phyloP scores from a whole-genome alignment of 1,139 yeast genomes.

The Meyerozyma smithsonii region DNA sequence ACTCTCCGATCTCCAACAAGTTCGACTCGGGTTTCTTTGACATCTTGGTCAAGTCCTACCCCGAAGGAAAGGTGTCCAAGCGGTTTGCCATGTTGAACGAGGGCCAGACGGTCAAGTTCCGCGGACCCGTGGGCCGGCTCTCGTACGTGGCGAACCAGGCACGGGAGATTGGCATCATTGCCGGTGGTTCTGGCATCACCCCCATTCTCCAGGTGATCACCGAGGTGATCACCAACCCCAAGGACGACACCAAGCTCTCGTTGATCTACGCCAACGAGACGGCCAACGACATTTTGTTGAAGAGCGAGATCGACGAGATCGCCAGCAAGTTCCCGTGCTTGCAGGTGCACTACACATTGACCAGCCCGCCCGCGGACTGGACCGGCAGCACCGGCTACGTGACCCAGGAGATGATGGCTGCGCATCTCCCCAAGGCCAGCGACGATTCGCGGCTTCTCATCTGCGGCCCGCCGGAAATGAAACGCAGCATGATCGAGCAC shows the following conservation, averaged over 20 bases:
- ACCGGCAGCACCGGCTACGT: slow-evolving; percentile 56
- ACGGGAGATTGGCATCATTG: slow-evolving; percentile 54
- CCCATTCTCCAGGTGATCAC: slow-evolving; percentile 16
- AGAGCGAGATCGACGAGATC: slow-evolving; percentile 65
- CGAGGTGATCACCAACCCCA: slow-evolving; percentile 14
- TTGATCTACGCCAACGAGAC: slow-evolving; percentile 16
- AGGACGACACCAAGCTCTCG: slow-evolving; percentile 13
- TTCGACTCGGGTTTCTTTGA: slow-evolving; percentile 71
- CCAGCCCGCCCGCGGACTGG: slow-evolving; percentile 41
- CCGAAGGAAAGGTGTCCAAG: slow-evolving; percentile 62
- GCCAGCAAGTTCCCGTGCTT: slow-evolving; percentile 58
- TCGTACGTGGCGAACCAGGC: slow-evolving; percentile 56
- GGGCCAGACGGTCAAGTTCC: slow-evolving; percentile 64
- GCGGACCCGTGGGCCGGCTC: slow-evolving; percentile 77
- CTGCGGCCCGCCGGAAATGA: slow-evolving; percentile 79
- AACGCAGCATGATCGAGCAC: slow-evolving; percentile 42
- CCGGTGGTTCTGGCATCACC: slow-evolving; percentile 15
- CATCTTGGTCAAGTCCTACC: slow-evolving; percentile 67
- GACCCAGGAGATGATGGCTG: slow-evolving; percentile 49
- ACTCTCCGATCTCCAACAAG: slow-evolving; percentile 70
- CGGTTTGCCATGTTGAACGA: slow-evolving; percentile 57
- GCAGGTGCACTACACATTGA: slow-evolving; percentile 45
- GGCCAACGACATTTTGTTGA: slow-evolving; percentile 30
- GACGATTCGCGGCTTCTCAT: slow-evolving; percentile 52
- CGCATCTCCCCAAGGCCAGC: slow-evolving; percentile 46